Base-by-base conservation (phyloP, 192 early-diverging fungal species). In the Helicostylum pulchrum region DNA sequence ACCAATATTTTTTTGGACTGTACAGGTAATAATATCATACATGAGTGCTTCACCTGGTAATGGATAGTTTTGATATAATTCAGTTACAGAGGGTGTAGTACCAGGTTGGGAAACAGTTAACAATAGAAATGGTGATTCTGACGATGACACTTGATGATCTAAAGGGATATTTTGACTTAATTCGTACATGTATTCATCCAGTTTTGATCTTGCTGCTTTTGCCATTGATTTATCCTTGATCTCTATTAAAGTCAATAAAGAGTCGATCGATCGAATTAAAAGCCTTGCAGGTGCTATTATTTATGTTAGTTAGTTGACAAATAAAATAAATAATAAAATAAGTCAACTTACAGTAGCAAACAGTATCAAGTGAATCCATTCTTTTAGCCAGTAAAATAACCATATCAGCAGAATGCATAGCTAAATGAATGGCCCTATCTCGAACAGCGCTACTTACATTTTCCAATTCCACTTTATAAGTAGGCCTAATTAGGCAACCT, bases 11-110 rank as follows among this genome's bases (percentile, higher is more conserved):
- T 19, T 48, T 14, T 48, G 46, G 3, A 48, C 46, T 48, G 4
- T 15, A 12, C 15, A 10, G 14, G 2, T 19, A 14, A 48, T 45
- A 26, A 59, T 59, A 7, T 59, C 57, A 21, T 59, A 59, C 57
- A 59, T 59, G 20, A 59, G 21, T 3, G 57, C 57, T 45, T 59
- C 57, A 6, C 20, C 5, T 44, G 57, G 57, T 23, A 43, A 45
- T 26, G 57, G 57, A 9, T 42, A 59, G 6, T 45, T 59, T 59
- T 20, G 2, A 45, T 59, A 59, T 23, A 45, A 36, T 19, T 59
- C 36, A 23, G 12, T 59, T 26, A 42, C 36, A 43, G 43, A 59
- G 17, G 21, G 36, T 44, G 57, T 17, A 19, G 57, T 39, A 9
- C 36, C 36, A 39, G 36, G 36, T 59, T 23, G 43, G 9, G 57